Percentiles rank a stretch among this genome's conserved stretches.
phyloP scores from a whole-genome alignment of 495 filamentous ascomycete species.

The Halenospora varia region DNA sequence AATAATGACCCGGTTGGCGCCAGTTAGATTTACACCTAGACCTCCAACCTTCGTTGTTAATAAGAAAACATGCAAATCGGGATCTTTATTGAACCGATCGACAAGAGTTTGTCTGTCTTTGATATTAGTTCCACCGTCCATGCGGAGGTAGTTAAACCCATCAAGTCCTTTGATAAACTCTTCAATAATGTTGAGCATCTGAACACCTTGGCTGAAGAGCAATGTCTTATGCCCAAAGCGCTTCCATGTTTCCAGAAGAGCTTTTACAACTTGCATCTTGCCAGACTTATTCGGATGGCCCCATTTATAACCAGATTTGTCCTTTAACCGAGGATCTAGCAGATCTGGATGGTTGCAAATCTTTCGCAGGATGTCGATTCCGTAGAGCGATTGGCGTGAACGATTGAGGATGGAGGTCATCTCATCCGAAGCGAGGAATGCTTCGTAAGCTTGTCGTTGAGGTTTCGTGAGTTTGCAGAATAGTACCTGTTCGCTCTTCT shows the following conservation, averaged over 20 bases:
- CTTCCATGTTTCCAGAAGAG: slow-evolving; percentile 81
- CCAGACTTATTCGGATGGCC: slow-evolving; percentile 73
- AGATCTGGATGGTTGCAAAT: slow-evolving; percentile 97
- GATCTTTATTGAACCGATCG: slow-evolving; percentile 83
- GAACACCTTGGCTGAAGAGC: slow-evolving; percentile 83
- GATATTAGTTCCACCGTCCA: slow-evolving; percentile 90
- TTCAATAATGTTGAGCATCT: slow-evolving; percentile 92
- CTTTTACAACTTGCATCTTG: slow-evolving; percentile 91
- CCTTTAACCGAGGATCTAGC: slow-evolving; percentile 55
- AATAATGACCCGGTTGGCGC: slow-evolving; percentile 93
- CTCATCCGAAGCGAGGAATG: slow-evolving; percentile 78
- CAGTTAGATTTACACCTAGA: slow-evolving; percentile 88
- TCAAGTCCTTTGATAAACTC: slow-evolving; percentile 62
- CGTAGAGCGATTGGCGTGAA: slow-evolving; percentile 74
- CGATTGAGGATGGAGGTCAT: slow-evolving; percentile 72
- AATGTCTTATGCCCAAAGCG: slow-evolving; percentile 84
- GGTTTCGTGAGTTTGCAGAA: slow-evolving; percentile 85
- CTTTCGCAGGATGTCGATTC: slow-evolving; percentile 88
- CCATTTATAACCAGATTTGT: slow-evolving; percentile 63
- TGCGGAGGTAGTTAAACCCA: slow-evolving; percentile 75
- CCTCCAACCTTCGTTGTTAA: slow-evolving; percentile 94
- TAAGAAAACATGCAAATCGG: slow-evolving; percentile 79
- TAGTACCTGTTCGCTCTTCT: slow-evolving; percentile 91
- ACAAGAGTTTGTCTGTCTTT: slow-evolving; percentile 78
- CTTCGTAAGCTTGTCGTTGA: slow-evolving; percentile 72